A percentile compares a stretch with the other conserved stretches of the same genome.
These are phyloP conservation scores for Metschnikowia cubensis DNA, from an alignment of 805 yeast species.

Conservation along the genomic window DNA sequence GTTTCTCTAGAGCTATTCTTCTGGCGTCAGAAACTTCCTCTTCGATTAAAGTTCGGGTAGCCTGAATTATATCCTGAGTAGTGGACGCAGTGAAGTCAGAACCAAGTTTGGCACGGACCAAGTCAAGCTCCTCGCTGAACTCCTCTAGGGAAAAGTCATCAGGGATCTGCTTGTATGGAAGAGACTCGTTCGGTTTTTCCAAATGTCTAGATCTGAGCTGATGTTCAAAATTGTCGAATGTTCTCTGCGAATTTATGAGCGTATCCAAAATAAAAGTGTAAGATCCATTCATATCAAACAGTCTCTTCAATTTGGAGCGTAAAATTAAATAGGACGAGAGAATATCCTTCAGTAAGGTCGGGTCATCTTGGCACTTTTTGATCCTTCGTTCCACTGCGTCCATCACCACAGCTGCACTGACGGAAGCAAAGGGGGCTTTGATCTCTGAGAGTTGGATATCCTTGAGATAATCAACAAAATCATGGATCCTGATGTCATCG, in stretches of 20 bases:
- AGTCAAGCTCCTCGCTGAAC: conserved; percentile 26
- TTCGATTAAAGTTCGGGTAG: conserved; percentile 15
- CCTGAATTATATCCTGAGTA: conserved; percentile 14
- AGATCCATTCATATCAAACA: conserved; percentile 45
- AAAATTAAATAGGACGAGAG: conserved; percentile 6
- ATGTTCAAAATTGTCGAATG: conserved; percentile 18
- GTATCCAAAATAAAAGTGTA: conserved; percentile 57
- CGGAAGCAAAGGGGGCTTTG: conserved; percentile 1
- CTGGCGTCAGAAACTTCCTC: conserved; percentile 14
- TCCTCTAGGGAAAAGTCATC: conserved; percentile 33
- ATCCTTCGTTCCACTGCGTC: conserved; percentile 3
- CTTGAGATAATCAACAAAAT: conserved; percentile 8
- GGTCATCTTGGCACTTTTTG: neutral
- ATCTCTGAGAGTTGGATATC: conserved; percentile 8
- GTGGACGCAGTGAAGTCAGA: conserved; percentile 17
- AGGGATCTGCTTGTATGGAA: conserved; percentile 28
- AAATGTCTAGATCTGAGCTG: conserved; percentile 1
- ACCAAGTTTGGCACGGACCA: conserved; percentile 20
- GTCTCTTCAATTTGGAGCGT: conserved; percentile 7
- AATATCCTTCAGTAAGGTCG: conserved; percentile 3
- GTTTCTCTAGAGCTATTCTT: conserved; percentile 23
- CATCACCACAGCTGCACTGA: conserved; percentile 8
- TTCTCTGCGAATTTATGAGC: conserved; percentile 44
- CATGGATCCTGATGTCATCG: conserved; percentile 12
- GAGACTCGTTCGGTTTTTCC: neutral